Base-by-base conservation (phyloP, 202 grass and related monocot species). In the Carex arenaria region DNA sequence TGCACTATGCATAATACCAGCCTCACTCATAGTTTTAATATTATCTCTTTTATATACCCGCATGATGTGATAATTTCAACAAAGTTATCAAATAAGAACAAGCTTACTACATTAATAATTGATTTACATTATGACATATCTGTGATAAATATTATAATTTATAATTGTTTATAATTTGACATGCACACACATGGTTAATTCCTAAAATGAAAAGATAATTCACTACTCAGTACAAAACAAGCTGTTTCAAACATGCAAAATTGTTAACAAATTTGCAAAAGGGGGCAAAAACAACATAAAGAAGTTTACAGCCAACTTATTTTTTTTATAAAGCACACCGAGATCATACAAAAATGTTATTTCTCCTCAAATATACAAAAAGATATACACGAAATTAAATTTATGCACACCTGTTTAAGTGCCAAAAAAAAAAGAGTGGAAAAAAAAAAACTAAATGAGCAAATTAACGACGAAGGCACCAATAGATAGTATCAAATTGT, bases 401-500 rank as follows among this genome's bases (percentile, higher is more conserved):
- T 9, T 45, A 45, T 45, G 42, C 42, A 45, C 42, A 45, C 42
- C 42, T 8, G 2, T 45, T 45, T 45, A 45, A 45, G 42, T 2
- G 5, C 13, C 18, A 55, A 32, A 8, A 56, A 18, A 9, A 54
- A 53, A 2, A 54, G 31, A 54, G 2, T 18, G 18, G 22, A 18
- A 45, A 47, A 22, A 40, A 1, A n/a, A 9, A 7, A 75, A 74
- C 30, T 31, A 80, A 51, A 81, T 0, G 65, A 65, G 36, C 22
- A 81, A 51, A 67, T 8, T 28, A 79, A 20, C 45, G 2, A 81
- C 62, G 1, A 56, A 63, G 36, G 52, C 13, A 2, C 9, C 42
- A 9, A 28, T 52, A 62, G 5, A 20, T 28, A 43, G 53, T 19
- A 88, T 94, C 90, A 94, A 80, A 94, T 87, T 38, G 88, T 94